phyloP scores from a whole-genome alignment of 352 stramenopile genomes.

The Globisporangium nunn region DNA sequence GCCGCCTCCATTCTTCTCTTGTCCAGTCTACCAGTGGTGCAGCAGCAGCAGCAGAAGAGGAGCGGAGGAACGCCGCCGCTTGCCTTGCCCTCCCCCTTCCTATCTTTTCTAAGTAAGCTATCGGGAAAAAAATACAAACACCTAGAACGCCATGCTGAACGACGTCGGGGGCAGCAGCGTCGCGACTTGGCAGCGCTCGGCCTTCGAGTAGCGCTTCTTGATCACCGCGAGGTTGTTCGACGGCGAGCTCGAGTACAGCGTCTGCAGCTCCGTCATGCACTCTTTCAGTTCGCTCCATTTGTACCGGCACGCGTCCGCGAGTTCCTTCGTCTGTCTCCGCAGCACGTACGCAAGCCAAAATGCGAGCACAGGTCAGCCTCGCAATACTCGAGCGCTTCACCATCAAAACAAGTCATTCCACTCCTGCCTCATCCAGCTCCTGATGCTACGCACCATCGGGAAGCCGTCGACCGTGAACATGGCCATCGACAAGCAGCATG shows the following conservation, averaged over 20 bases:
- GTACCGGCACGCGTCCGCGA: constrained; percentile 77
- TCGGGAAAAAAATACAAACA: constrained; percentile 7
- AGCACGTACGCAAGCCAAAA: not conserved
- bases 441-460: constrained; percentile 36
- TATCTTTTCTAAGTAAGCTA: constrained; percentile 7
- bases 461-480: constrained; percentile 83
- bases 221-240: constrained; percentile 82
- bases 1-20: not conserved
- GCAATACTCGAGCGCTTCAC: not conserved
- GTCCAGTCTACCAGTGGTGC: not conserved
- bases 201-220: constrained; percentile 87
- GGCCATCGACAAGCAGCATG: constrained; percentile 79
- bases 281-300: constrained; percentile 70
- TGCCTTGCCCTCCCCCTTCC: not conserved
- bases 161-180: constrained; percentile 56
- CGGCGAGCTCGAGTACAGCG: constrained; percentile 72
- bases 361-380: not conserved
- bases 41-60: not conserved
- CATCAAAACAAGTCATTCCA: too few species aligned
- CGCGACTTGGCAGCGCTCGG: constrained; percentile 74
- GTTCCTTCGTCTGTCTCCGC: constrained; percentile 52
- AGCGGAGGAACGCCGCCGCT: too few species aligned
- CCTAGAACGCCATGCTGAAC: constrained; percentile 83
- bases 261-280: constrained; percentile 78
- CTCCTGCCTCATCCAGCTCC: too few species aligned